These are phyloP conservation scores for Psidium friedrichsthalianum DNA, from an alignment of 345 rosid species.

Conservation along the genomic window DNA sequence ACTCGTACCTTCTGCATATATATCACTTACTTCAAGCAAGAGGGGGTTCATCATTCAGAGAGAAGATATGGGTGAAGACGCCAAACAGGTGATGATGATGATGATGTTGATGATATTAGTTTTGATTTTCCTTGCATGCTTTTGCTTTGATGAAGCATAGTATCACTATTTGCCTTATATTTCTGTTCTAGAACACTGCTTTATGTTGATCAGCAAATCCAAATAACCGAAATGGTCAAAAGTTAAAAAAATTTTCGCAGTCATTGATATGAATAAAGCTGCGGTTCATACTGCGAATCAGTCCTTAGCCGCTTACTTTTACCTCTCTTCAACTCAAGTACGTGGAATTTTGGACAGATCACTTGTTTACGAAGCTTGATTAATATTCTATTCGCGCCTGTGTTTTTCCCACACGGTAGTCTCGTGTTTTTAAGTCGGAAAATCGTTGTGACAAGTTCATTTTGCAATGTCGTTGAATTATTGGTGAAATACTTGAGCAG, in stretches of 20 bases:
- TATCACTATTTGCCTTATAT: background rate
- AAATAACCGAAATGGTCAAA: background rate
- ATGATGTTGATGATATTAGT: background rate
- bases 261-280: background rate
- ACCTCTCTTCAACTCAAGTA: background rate
- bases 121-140: background rate
- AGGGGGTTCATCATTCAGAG: background rate
- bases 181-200: background rate
- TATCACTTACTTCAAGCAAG: background rate
- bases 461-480: background rate
- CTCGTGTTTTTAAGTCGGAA: background rate
- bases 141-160: background rate
- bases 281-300: fast-evolving
- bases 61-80: conserved; percentile 57
- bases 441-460: background rate
- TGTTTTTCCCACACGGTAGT: background rate
- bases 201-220: background rate
- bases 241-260: background rate
- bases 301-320: background rate
- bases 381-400: background rate
- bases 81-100: conserved; percentile 39
- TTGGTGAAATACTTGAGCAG: background rate
- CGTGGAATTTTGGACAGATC: background rate
- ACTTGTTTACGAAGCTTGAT: background rate
- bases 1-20: background rate